Conservation (phyloP, 306 rosid species). For the Chamaecrista fasciculata region DNA sequence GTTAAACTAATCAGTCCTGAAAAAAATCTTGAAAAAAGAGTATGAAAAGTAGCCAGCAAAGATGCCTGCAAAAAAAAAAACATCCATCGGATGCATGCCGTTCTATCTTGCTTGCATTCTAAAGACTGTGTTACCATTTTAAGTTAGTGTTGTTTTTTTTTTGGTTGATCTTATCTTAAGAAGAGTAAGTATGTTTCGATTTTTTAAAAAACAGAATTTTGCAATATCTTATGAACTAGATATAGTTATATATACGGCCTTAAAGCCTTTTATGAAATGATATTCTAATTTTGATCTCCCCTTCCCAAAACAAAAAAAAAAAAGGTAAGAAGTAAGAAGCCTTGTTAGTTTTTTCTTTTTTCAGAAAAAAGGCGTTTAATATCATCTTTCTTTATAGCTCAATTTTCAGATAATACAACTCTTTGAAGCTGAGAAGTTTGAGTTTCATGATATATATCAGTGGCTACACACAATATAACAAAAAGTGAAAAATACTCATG, state of each 20-base stretch:
- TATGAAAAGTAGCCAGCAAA: background rate
- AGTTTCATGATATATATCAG: background rate
- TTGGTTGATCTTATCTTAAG: no score
- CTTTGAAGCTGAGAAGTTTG: background rate
- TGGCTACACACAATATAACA: background rate
- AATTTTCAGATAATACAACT: background rate
- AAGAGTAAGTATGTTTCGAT: no score
- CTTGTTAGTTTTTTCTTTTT: background rate
- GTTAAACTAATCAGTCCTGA: background rate
- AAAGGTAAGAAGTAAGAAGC: no score
- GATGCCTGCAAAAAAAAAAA: background rate
- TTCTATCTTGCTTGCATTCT: no score
- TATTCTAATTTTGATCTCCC: no score
- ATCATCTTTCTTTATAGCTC: background rate
- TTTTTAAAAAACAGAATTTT: no score
- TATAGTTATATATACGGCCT: no score
- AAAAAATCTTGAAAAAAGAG: constrained; percentile 14
- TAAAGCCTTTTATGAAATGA: no score
- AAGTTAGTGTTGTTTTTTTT: no score
- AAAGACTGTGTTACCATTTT: no score
- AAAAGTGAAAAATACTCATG: background rate
- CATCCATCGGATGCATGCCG: background rate
- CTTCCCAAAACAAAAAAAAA: no score
- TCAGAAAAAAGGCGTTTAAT: background rate
- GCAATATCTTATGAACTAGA: no score